Conservation (phyloP, 148 eudicot species). For the Dianthus caryophyllus region DNA sequence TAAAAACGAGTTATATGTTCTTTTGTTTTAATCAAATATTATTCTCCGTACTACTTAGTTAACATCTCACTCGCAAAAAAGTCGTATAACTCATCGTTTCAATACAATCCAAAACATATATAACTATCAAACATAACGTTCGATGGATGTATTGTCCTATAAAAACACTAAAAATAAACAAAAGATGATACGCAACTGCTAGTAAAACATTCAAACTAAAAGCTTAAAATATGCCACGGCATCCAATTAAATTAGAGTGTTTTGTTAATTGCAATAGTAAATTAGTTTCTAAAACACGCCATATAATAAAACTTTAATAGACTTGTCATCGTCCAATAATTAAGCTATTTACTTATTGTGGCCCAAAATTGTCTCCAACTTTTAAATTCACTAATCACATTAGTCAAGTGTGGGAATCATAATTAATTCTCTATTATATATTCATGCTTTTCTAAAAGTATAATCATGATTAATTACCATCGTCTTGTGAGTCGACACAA, state of each 20-base stretch:
- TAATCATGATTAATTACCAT: too few species aligned
- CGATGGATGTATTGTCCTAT: not conserved
- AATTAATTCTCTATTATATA: too few species aligned
- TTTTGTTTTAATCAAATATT: too few species aligned
- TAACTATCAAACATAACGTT: not conserved
- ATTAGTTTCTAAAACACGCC: not conserved
- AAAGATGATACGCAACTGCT: constrained; percentile 10
- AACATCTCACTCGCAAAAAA: too few species aligned
- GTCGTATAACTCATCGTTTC: not conserved
- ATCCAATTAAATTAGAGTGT: not conserved
- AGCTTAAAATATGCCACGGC: not conserved
- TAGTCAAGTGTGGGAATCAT: too few species aligned
- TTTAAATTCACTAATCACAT: too few species aligned
- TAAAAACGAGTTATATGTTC: too few species aligned
- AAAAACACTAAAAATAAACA: constrained; percentile 3
- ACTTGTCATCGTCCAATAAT: not conserved
- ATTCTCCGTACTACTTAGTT: too few species aligned
- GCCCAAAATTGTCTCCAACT: too few species aligned
- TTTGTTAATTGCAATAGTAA: not conserved
- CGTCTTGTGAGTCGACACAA: too few species aligned
- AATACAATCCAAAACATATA: constrained; percentile 1
- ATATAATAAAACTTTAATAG: not conserved
- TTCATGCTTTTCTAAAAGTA: too few species aligned
- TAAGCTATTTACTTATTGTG: not conserved
- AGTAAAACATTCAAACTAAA: not conserved